phyloP scores from a whole-genome alignment of 768 basidiomycete species.

The Exsudoporus frostii region DNA sequence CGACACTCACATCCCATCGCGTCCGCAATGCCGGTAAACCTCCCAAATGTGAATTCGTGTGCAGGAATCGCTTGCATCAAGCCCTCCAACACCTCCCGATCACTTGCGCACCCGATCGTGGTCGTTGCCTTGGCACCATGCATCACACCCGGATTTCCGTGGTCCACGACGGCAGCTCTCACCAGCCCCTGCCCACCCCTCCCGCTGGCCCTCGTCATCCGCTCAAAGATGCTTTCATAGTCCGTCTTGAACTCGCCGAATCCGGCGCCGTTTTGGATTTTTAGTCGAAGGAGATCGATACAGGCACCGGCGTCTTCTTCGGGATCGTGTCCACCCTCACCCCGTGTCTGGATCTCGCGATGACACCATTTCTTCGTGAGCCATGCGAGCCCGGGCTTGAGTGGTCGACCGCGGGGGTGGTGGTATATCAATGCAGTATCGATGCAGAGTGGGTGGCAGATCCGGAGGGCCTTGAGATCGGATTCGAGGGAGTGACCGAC shows the following conservation, averaged over 20 bases:
- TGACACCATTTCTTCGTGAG: constrained; percentile 91
- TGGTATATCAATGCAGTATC: constrained; percentile 90
- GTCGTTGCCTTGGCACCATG: constrained; percentile 83
- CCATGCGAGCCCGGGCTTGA: constrained; percentile 97
- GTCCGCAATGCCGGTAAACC: constrained; percentile 82
- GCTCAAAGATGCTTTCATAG: constrained; percentile 84
- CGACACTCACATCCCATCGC: constrained; percentile 68
- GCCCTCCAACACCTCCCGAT: constrained; percentile 76
- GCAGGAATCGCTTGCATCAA: constrained; percentile 53
- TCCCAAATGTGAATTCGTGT: constrained; percentile 82
- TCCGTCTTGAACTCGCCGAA: constrained; percentile 88
- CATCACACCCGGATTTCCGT: constrained; percentile 80
- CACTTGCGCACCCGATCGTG: constrained; percentile 67
- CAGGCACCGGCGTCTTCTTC: constrained; percentile 94
- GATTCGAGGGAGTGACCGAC: constrained; percentile 96
- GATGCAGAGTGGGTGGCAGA: constrained; percentile 83
- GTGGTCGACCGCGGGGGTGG: constrained; percentile 89
- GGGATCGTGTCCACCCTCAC: constrained; percentile 88
- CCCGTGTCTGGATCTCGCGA: constrained; percentile 82
- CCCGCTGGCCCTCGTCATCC: constrained; percentile 58
- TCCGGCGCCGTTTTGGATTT: constrained; percentile 69
- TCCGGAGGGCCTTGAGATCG: constrained; percentile 83
- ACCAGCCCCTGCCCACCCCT: constrained; percentile 42
- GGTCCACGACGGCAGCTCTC: constrained; percentile 73
- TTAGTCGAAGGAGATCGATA: constrained; percentile 77